Evolutionary conservation across 192 early-diverging fungal genomes (phyloP).

Genomic region (Martensiomyces pterosporus): DNA sequence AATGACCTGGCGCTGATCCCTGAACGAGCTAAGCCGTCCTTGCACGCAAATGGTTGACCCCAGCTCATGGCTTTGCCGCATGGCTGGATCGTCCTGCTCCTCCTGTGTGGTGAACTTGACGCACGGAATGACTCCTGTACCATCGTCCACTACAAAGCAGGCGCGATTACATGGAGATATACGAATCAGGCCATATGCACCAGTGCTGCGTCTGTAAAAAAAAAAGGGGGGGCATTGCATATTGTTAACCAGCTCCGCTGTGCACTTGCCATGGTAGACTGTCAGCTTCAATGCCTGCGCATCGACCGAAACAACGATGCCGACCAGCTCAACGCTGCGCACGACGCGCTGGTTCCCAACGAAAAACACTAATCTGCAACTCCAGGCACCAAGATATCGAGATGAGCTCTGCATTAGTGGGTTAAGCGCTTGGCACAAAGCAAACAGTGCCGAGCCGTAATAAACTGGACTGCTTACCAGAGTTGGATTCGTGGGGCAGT

Average conservation of each 20-base stretch:
- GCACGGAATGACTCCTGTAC: constrained; percentile 39
- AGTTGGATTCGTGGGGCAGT: constrained; percentile 16
- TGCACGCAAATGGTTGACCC: constrained; percentile 28
- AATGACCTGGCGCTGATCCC: constrained; percentile 30
- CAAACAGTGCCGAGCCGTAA: too few relatives aligned
- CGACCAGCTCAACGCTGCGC: constrained; percentile 37
- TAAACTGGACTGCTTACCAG: too few relatives aligned
- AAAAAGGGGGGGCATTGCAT: too few relatives aligned
- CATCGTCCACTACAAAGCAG: constrained; percentile 42
- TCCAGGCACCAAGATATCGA: too few relatives aligned
- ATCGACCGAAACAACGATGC: constrained; percentile 35
- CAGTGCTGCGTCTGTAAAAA: not conserved
- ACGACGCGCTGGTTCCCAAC: constrained; percentile 29
- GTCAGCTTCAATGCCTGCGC: constrained; percentile 19
- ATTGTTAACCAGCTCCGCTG: too few relatives aligned
- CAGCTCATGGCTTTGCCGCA: constrained; percentile 8
- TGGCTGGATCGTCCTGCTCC: constrained; percentile 13
- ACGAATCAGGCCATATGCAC: not conserved
- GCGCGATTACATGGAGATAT: too few relatives aligned
- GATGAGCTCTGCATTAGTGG: too few relatives aligned
- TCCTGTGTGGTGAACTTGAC: constrained; percentile 25
- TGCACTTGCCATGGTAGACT: constrained; percentile 22
- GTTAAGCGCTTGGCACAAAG: too few relatives aligned
- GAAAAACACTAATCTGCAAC: constrained; percentile 12
- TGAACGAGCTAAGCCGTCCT: constrained; percentile 27